These are phyloP conservation scores for Podospora pseudopauciseta DNA, from an alignment of 495 filamentous ascomycete genomes.

Conservation along the genomic window DNA sequence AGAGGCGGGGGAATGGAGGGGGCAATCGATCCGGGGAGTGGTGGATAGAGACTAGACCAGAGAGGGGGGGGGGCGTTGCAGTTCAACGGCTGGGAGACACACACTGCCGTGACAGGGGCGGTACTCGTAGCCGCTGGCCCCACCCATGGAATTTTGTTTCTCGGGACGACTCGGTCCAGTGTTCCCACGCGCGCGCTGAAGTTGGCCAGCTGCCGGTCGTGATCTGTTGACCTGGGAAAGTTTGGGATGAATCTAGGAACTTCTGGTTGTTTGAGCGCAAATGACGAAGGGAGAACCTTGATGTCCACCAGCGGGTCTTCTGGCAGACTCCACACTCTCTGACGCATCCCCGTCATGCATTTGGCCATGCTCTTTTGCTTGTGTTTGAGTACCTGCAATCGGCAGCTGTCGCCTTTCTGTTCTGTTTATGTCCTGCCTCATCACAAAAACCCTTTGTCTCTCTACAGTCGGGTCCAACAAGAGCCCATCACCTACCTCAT, in stretches of 20 bases:
- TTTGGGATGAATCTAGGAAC: background rate
- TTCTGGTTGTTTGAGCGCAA: background rate
- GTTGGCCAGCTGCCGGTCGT: background rate
- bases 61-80: background rate
- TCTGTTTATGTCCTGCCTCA: background rate
- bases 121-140: background rate
- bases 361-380: background rate
- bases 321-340: background rate
- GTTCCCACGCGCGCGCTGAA: too few relatives aligned
- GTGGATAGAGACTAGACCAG: background rate
- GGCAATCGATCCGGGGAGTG: background rate
- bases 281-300: background rate
- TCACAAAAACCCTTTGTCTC: background rate
- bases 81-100: background rate
- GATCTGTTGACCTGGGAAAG: background rate
- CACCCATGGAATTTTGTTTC: background rate
- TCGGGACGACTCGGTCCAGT: background rate
- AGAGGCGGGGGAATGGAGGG: constrained; percentile 7
- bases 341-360: background rate
- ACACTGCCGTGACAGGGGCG: background rate
- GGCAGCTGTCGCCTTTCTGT: background rate
- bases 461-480: background rate
- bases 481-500: background rate
- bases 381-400: background rate
- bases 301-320: background rate